Conservation (phyloP, 345 rosid genomes). For the Reutealis trisperma region DNA sequence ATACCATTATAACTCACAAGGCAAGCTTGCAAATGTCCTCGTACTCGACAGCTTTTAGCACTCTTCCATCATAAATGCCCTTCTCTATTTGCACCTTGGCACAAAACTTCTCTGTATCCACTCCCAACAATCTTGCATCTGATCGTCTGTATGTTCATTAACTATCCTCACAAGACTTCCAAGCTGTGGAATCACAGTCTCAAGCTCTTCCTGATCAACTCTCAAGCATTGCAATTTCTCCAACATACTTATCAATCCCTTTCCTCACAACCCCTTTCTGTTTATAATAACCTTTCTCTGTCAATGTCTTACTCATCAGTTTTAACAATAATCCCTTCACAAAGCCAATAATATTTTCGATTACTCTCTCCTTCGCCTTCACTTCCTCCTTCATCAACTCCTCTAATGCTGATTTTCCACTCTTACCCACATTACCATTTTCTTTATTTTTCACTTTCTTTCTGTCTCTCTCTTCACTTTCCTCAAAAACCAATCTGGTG, state of each 20-base stretch:
- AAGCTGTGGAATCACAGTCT: constrained; percentile 89
- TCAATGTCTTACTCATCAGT: constrained; percentile 83
- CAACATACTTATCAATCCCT: constrained; percentile 83
- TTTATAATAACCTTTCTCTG: constrained; percentile 81
- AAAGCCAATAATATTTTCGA: constrained; percentile 87
- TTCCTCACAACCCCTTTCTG: constrained; percentile 81
- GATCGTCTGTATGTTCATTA: constrained; percentile 86
- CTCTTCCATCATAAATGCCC: constrained; percentile 89
- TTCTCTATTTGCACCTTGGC: constrained; percentile 90
- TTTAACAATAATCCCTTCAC: constrained; percentile 78
- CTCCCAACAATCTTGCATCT: constrained; percentile 69
- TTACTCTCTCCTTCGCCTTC: constrained; percentile 76
- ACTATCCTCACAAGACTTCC: constrained; percentile 78
- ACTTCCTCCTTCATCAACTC: constrained; percentile 95
- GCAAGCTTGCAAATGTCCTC: constrained; percentile 89
- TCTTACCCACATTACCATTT: constrained; percentile 24
- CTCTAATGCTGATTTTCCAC: constrained; percentile 60
- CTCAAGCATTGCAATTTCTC: constrained; percentile 88
- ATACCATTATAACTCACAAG: constrained; percentile 27
- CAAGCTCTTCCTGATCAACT: constrained; percentile 96
- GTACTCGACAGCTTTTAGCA: constrained; percentile 77
- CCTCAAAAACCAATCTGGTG: constrained; percentile 57
- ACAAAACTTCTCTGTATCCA: constrained; percentile 79
- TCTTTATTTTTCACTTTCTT: constrained; percentile 36
- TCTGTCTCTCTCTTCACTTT: constrained; percentile 41